phyloP scores from a whole-genome alignment of 2,329 filamentous ascomycete species.

The Cladosporium sp. region DNA sequence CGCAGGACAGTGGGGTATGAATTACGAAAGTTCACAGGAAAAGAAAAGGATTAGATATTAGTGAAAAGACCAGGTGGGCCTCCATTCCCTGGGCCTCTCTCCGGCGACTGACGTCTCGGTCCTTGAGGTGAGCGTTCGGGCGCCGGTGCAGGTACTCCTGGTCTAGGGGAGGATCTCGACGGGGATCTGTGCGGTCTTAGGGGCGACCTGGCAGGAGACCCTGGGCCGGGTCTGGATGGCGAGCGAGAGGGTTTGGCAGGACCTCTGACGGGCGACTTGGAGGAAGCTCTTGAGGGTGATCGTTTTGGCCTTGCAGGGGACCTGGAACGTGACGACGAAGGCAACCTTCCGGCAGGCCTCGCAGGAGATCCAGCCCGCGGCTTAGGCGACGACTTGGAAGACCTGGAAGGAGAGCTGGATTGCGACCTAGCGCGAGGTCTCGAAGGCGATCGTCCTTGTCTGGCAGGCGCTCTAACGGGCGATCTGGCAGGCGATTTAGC shows the following conservation, averaged over 20 bases:
- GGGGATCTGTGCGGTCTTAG: not conserved
- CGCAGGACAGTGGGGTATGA: too few species aligned
- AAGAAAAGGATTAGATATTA: not conserved
- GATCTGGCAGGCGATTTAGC: not conserved
- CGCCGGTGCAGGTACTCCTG: not conserved
- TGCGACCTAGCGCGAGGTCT: not conserved
- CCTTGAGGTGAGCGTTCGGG: not conserved
- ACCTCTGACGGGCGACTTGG: not conserved
- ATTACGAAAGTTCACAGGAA: too few species aligned
- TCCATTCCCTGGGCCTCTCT: not conserved
- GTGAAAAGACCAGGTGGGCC: conserved; percentile 4
- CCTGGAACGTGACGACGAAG: not conserved
- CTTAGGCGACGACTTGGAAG: not conserved
- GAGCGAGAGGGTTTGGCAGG: not conserved
- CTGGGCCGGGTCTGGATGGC: not conserved
- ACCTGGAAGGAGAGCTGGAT: not conserved
- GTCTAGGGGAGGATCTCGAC: not conserved
- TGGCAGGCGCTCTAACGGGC: not conserved
- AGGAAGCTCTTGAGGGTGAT: not conserved
- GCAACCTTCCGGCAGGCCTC: not conserved
- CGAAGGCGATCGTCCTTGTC: not conserved
- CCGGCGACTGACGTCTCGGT: not conserved
- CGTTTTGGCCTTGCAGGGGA: not conserved
- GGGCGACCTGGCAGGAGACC: not conserved
- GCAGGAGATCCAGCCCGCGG: not conserved